These are phyloP conservation scores for Stephanocyclus meneghinianus DNA, from an alignment of 352 stramenopile species.

Conservation along the genomic window DNA sequence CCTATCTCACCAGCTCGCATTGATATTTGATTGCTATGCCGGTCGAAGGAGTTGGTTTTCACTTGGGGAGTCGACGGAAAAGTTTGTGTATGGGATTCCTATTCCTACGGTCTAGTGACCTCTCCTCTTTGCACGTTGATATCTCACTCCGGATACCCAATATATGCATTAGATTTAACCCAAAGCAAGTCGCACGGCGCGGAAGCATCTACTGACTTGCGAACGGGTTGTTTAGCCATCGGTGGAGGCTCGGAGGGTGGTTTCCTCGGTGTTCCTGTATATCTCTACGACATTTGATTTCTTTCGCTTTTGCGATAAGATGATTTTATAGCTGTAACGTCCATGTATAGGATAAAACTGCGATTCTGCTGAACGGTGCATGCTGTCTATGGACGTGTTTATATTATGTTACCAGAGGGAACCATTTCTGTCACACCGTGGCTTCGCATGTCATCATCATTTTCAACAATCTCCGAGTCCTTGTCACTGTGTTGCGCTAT, in stretches of 20 bases:
- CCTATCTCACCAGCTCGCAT: background rate
- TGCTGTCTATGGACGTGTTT: too few species aligned
- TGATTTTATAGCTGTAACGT: too few species aligned
- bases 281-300: constrained; percentile 58
- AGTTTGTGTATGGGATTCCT: constrained; percentile 78
- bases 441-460: background rate
- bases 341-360: too few species aligned
- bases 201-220: background rate
- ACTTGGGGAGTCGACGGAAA: constrained; percentile 78
- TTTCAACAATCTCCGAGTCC: constrained; percentile 9
- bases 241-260: constrained; percentile 56
- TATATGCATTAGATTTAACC: constrained; percentile 66
- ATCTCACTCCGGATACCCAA: constrained; percentile 58
- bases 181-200: background rate
- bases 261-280: constrained; percentile 71
- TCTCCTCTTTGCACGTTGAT: constrained; percentile 68
- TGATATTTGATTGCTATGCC: constrained; percentile 6
- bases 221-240: constrained; percentile 32
- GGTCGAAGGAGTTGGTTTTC: constrained; percentile 60
- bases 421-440: background rate
- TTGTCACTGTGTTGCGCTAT: constrained; percentile 1
- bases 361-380: too few species aligned
- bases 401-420: background rate
- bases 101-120: constrained; percentile 56
- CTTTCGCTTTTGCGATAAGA: too few species aligned